Conservation (phyloP, 2,329 filamentous ascomycete species). For the Akanthomyces muscarius region DNA sequence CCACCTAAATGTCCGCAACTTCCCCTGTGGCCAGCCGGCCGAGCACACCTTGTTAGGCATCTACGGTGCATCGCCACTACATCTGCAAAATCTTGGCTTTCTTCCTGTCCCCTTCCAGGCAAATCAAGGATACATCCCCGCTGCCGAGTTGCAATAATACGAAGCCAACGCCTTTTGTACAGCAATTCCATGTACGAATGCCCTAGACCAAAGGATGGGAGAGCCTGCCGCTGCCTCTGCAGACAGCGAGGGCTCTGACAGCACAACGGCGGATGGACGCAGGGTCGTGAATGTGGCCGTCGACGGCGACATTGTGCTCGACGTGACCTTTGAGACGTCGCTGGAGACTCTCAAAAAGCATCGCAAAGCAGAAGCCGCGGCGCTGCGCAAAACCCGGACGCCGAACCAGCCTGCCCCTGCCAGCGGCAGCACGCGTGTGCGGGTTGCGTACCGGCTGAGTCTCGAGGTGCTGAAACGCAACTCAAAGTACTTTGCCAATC, state of each 20-base stretch:
- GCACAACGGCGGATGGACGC: conserved; percentile 26
- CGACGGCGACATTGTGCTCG: conserved; percentile 61
- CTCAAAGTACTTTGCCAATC: conserved; percentile 66
- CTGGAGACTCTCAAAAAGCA: conserved; percentile 44
- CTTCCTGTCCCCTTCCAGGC: background rate
- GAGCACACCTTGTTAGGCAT: background rate
- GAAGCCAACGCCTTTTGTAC: background rate
- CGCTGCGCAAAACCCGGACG: conserved; percentile 28
- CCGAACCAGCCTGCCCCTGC: conserved; percentile 27
- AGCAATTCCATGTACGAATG: conserved; percentile 10
- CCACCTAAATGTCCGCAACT: no score
- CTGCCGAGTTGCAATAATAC: background rate
- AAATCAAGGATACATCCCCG: background rate
- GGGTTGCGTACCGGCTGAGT: conserved; percentile 56
- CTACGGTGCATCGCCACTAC: background rate
- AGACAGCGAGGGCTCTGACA: conserved; percentile 28
- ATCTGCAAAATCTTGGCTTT: background rate
- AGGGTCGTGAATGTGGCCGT: conserved; percentile 48
- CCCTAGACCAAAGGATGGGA: conserved; percentile 25
- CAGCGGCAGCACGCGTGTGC: conserved; percentile 34
- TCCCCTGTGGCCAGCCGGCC: background rate
- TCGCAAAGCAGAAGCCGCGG: conserved; percentile 36
- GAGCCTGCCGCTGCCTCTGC: conserved; percentile 30
- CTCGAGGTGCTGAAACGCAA: conserved; percentile 52
- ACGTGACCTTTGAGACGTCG: conserved; percentile 61